Conservation (phyloP, 23 red algal genomes). For the Cyanidium caldarium region DNA sequence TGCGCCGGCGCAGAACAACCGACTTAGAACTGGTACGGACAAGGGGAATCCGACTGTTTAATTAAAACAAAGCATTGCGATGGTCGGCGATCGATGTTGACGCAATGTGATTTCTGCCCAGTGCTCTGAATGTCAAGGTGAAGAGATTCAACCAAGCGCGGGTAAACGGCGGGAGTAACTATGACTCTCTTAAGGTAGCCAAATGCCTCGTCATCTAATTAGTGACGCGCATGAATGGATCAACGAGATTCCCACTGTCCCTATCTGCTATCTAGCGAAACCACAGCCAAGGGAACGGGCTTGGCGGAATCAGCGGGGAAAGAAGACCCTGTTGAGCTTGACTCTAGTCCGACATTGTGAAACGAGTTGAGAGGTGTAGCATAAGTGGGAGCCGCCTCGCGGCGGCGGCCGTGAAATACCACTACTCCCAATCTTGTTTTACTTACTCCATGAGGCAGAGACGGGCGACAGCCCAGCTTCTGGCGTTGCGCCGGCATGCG, state of each 20-base stretch:
- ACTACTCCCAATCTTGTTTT: constrained; percentile 86
- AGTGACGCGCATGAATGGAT: constrained; percentile 43
- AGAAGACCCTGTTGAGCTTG: constrained; percentile 43
- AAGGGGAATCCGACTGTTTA: constrained; percentile 53
- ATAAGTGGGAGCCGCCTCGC: constrained; percentile 19
- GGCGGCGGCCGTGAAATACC: constrained; percentile 28
- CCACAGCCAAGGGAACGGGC: constrained; percentile 38
- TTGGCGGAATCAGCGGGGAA: constrained; percentile 26
- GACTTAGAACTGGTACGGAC: constrained; percentile 38
- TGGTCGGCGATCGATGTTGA: constrained; percentile 26
- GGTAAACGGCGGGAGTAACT: constrained; percentile 60
- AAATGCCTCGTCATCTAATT: constrained; percentile 45
- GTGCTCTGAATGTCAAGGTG: constrained; percentile 49
- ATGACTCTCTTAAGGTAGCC: constrained; percentile 60
- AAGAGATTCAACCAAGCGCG: constrained; percentile 40
- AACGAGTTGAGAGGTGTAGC: constrained; percentile 35
- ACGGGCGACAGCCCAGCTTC: constrained; percentile 10
- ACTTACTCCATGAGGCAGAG: constrained; percentile 57
- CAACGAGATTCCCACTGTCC: constrained; percentile 40
- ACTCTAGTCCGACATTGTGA: constrained; percentile 31
- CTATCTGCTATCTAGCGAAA: constrained; percentile 35
- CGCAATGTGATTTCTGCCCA: constrained; percentile 62
- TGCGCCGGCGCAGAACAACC: constrained; percentile 26
- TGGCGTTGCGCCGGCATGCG: not conserved
- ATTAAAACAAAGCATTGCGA: constrained; percentile 58